Conservation (phyloP, 164 flowering plant genomes). For the Piper longum region DNA sequence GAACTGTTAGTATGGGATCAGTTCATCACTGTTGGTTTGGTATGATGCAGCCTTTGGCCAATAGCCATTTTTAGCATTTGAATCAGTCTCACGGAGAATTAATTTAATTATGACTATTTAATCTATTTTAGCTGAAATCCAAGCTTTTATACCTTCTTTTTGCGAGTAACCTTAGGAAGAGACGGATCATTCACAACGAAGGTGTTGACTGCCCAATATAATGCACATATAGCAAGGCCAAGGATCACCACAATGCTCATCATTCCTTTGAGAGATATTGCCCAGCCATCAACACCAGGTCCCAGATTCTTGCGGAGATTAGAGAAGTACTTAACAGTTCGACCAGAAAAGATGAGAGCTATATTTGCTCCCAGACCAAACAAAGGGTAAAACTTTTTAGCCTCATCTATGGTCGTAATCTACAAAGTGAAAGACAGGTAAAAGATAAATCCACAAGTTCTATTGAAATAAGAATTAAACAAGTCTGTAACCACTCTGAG, state of each 20-base stretch:
- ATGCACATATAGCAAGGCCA: constrained; percentile 65
- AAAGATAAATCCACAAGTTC: not conserved
- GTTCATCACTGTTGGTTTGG: no score
- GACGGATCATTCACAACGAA: constrained; percentile 29
- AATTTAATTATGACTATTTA: no score
- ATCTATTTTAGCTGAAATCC: no score
- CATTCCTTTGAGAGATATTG: constrained; percentile 82
- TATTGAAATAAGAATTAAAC: no score
- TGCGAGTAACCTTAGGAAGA: constrained; percentile 55
- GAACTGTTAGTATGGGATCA: no score
- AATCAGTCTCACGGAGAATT: no score
- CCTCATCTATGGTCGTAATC: constrained; percentile 95
- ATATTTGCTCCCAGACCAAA: constrained; percentile 97
- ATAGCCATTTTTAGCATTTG: no score
- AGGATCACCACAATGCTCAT: constrained; percentile 85
- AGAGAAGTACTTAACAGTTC: constrained; percentile 94
- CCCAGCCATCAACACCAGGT: constrained; percentile 99
- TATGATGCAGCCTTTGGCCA: no score
- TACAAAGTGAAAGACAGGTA: constrained; percentile 17
- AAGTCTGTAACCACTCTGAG: no score
- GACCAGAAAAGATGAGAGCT: constrained; percentile 94
- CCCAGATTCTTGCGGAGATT: constrained; percentile 63
- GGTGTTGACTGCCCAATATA: constrained; percentile 88
- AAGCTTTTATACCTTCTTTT: constrained; percentile 55
- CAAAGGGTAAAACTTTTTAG: constrained; percentile 80